Conservation (phyloP, 1,139 yeast genomes). For the Lodderomyces oxycetoniae region DNA sequence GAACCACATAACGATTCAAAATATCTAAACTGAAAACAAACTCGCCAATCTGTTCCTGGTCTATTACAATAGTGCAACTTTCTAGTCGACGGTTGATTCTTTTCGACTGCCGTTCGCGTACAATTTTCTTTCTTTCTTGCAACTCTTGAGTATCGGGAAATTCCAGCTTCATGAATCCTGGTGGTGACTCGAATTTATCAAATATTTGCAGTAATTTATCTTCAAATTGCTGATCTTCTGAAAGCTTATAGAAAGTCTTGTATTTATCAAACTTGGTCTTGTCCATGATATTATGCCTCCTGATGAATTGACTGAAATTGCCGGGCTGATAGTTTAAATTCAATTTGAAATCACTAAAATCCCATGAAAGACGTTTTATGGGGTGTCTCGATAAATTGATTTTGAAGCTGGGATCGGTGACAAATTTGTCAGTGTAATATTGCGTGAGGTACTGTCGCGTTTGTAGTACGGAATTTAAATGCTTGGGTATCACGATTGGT, state of each 20-base stretch:
- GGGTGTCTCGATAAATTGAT: constrained; percentile 28
- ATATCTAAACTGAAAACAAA: constrained; percentile 17
- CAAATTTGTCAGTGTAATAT: constrained; percentile 22
- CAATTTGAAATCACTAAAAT: constrained; percentile 42
- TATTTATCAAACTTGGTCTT: constrained; percentile 28
- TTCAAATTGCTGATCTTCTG: constrained; percentile 20
- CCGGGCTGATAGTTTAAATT: constrained; percentile 27
- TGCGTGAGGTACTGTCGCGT: constrained; percentile 26
- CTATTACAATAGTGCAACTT: constrained; percentile 13
- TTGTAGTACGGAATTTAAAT: constrained; percentile 23
- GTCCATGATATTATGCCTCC: constrained; percentile 16
- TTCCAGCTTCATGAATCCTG: constrained; percentile 59
- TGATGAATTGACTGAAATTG: constrained; percentile 7
- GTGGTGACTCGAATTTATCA: constrained; percentile 55
- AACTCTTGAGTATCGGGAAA: constrained; percentile 60
- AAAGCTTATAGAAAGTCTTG: constrained; percentile 21
- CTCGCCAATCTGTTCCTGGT: constrained; percentile 16
- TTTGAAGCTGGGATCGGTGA: constrained; percentile 16
- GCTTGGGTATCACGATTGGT: constrained; percentile 10
- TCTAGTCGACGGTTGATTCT: constrained; percentile 18
- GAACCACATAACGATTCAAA: constrained; percentile 15
- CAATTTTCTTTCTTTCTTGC: constrained; percentile 14
- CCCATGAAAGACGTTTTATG: constrained; percentile 33
- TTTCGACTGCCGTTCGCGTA: constrained; percentile 17
- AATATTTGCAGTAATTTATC: constrained; percentile 25